phyloP scores from a whole-genome alignment of 1,284 basidiomycete species.

The Ustilago tritici region DNA sequence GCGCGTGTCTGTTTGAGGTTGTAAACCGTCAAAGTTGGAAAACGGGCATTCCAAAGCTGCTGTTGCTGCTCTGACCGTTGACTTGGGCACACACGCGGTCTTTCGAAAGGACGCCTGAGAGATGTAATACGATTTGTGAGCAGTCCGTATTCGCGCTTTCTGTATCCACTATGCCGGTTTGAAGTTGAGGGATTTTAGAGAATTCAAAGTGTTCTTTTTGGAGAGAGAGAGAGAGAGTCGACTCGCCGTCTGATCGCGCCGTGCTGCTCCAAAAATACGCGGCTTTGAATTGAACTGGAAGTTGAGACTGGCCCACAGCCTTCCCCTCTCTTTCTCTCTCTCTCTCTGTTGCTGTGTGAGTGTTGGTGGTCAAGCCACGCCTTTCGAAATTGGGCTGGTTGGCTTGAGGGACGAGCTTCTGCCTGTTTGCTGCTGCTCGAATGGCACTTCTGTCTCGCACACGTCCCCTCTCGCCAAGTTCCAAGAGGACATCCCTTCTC shows the following conservation, averaged over 20 bases:
- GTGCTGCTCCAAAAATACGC: constrained; percentile 18
- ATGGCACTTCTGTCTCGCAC: not conserved
- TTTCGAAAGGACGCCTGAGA: not conserved
- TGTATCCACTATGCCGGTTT: not conserved
- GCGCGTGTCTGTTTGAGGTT: too few relatives aligned
- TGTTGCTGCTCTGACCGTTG: too few relatives aligned
- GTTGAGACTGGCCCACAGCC: constrained; percentile 11
- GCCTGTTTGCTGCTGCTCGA: constrained; percentile 9
- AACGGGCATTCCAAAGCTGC: too few relatives aligned
- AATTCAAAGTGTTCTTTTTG: not conserved
- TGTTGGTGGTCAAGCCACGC: constrained; percentile 7
- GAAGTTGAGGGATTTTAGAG: not conserved
- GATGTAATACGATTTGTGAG: not conserved
- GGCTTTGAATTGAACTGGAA: not conserved
- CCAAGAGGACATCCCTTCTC: constrained; percentile 2
- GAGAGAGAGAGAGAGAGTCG: not conserved
- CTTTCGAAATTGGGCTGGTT: not conserved
- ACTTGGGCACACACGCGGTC: not conserved
- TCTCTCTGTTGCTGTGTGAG: not conserved
- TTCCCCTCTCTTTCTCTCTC: not conserved
- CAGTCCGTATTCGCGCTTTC: not conserved
- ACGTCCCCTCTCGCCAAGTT: constrained; percentile 15
- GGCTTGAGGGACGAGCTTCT: not conserved
- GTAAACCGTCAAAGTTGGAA: too few relatives aligned
- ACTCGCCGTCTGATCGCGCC: constrained; percentile 24